Percentiles rank a stretch among this genome's conserved stretches.
Evolutionary conservation across 768 basidiomycete genomes (phyloP).

Genomic region (Hebeloma cylindrosporum): DNA sequence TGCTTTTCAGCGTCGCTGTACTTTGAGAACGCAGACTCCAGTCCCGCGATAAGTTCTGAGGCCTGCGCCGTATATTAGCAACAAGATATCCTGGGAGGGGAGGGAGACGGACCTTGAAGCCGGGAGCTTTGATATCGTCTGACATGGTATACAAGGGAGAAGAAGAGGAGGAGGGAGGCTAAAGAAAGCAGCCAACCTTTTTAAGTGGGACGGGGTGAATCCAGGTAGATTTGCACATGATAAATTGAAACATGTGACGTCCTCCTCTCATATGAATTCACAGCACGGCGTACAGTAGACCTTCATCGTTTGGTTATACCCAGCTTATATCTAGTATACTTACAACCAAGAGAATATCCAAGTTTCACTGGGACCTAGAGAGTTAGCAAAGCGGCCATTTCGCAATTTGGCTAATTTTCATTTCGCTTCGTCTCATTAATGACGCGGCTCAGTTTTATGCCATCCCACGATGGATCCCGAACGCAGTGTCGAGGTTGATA

Average conservation of each 20-base stretch:
- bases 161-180: conserved; percentile 13
- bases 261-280: too few relatives aligned
- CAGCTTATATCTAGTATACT: not conserved
- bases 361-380: too few relatives aligned
- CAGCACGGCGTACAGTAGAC: too few relatives aligned
- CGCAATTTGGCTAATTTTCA: too few relatives aligned
- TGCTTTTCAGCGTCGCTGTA: conserved; percentile 64
- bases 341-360: too few relatives aligned
- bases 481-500: too few relatives aligned
- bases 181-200: conserved; percentile 1
- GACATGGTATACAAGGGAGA: conserved; percentile 49
- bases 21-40: conserved; percentile 51
- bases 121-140: conserved; percentile 63
- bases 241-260: conserved; percentile 12
- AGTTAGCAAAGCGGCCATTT: too few relatives aligned
- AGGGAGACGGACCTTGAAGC: conserved; percentile 59
- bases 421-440: too few relatives aligned
- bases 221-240: conserved; percentile 13
- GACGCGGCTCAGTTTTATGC: too few relatives aligned
- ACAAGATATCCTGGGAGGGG: not conserved
- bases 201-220: not conserved
- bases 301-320: too few relatives aligned
- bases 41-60: conserved; percentile 60
- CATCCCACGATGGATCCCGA: too few relatives aligned
- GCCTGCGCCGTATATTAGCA: conserved; percentile 40